These are phyloP conservation scores for Saturnispora hagleri DNA, from an alignment of 805 yeast genomes.

Conservation along the genomic window DNA sequence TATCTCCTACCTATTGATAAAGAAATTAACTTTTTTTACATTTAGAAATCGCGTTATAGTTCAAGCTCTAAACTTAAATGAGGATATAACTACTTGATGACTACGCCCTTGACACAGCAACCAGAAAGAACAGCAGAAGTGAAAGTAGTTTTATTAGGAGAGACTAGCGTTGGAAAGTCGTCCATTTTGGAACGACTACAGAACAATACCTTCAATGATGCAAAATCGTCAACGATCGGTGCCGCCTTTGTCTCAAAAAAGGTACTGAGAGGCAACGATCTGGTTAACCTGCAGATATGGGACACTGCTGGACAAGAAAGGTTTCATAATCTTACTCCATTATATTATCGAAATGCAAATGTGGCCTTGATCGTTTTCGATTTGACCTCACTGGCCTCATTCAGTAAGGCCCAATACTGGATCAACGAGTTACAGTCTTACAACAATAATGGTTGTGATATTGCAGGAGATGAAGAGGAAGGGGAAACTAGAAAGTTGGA, in stretches of 20 bases:
- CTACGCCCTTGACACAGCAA: constrained; percentile 5
- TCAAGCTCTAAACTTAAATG: not conserved
- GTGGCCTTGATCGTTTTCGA: constrained; percentile 88
- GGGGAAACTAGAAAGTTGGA: constrained; percentile 17
- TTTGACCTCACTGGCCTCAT: constrained; percentile 42
- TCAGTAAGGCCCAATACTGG: constrained; percentile 80
- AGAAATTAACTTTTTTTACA: not conserved
- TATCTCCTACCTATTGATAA: not conserved
- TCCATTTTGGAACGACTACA: constrained; percentile 80
- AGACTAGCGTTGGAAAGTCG: constrained; percentile 53
- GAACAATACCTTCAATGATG: constrained; percentile 59
- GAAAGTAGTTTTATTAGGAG: constrained; percentile 35
- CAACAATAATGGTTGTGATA: constrained; percentile 1
- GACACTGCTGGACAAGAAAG: constrained; percentile 97
- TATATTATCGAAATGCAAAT: constrained; percentile 74
- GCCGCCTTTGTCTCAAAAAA: constrained; percentile 93
- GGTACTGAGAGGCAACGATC: constrained; percentile 28
- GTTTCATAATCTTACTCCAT: constrained; percentile 73
- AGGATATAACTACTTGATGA: not conserved
- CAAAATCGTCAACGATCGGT: constrained; percentile 91
- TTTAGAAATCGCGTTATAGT: not conserved
- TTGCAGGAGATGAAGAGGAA: constrained; percentile 16
- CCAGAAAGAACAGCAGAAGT: constrained; percentile 26
- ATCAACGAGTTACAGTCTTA: constrained; percentile 56
- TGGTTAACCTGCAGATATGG: constrained; percentile 62